These are phyloP conservation scores for Durusdinium trenchii DNA, from an alignment of 73 alveolate species.

Conservation along the genomic window DNA sequence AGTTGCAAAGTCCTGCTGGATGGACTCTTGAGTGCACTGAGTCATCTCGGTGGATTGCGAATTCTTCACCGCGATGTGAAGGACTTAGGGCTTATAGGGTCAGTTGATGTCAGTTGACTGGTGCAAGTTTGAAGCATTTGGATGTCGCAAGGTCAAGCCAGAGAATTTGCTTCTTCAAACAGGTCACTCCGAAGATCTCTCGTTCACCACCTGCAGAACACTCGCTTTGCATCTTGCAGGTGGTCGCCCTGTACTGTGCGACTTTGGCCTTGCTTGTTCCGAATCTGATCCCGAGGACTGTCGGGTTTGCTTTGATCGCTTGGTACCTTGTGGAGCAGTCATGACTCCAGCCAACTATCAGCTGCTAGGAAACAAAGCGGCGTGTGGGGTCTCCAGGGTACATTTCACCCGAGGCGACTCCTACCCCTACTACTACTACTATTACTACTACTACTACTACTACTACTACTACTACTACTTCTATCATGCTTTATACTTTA, in stretches of 20 bases:
- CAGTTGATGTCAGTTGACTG: background rate
- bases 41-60: conserved; percentile 44
- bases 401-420: conserved; percentile 70
- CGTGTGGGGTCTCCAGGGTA: conserved; percentile 84
- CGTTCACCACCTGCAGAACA: background rate
- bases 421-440: no score
- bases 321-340: no score
- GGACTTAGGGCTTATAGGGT: background rate
- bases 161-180: conserved; percentile 76
- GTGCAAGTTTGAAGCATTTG: background rate
- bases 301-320: background rate
- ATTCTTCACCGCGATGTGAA: conserved; percentile 67
- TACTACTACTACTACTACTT: no score
- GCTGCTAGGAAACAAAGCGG: conserved; percentile 31
- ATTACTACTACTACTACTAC: no score
- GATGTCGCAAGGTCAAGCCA: conserved; percentile 35
- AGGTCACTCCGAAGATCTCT: background rate
- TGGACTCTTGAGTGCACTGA: conserved; percentile 43
- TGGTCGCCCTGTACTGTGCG: conserved; percentile 53
- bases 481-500: no score
- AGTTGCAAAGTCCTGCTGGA: conserved; percentile 22
- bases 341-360: background rate
- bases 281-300: conserved; percentile 54
- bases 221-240: background rate
- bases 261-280: conserved; percentile 67